Conservation (phyloP, 257 asterid genomes). For the Przewalskia tangutica region DNA sequence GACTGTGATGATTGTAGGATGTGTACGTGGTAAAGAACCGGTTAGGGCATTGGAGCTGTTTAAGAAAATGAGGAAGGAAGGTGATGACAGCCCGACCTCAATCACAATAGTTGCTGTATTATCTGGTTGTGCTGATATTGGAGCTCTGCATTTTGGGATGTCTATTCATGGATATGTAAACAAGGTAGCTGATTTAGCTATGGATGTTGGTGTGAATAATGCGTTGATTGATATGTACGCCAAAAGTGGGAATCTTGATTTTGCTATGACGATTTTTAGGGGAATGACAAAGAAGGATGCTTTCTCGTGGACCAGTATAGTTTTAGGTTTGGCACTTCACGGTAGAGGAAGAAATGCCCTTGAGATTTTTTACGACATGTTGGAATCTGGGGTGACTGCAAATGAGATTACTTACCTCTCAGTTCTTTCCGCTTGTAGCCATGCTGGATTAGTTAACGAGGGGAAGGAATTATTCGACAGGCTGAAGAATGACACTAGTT, state of each 20-base stretch:
- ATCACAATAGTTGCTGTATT: conserved; percentile 61
- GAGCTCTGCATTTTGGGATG: conserved; percentile 63
- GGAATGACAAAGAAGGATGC: conserved; percentile 43
- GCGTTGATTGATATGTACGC: conserved; percentile 75
- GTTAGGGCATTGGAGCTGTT: conserved; percentile 49
- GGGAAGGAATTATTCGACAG: conserved; percentile 51
- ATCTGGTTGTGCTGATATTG: conserved; percentile 82
- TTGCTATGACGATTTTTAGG: conserved; percentile 37
- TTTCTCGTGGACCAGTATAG: conserved; percentile 67
- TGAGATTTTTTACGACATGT: conserved; percentile 45
- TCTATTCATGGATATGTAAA: conserved; percentile 49
- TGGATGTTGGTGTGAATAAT: conserved; percentile 46
- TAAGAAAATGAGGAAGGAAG: conserved; percentile 41
- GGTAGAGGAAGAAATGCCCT: conserved; percentile 57
- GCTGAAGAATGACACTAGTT: conserved; percentile 8
- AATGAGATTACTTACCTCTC: conserved; percentile 63
- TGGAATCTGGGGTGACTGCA: conserved; percentile 41
- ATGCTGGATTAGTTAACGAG: conserved; percentile 56
- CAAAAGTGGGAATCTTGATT: conserved; percentile 56
- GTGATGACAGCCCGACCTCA: conserved; percentile 39
- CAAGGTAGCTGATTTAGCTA: conserved; percentile 36
- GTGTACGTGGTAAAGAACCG: conserved; percentile 41
- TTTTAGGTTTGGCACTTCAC: conserved; percentile 63
- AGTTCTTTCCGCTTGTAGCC: conserved; percentile 65
- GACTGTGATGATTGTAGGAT: conserved; percentile 80